Base-by-base conservation (phyloP, 176 grass and related monocot species). In the Themeda triandra region DNA sequence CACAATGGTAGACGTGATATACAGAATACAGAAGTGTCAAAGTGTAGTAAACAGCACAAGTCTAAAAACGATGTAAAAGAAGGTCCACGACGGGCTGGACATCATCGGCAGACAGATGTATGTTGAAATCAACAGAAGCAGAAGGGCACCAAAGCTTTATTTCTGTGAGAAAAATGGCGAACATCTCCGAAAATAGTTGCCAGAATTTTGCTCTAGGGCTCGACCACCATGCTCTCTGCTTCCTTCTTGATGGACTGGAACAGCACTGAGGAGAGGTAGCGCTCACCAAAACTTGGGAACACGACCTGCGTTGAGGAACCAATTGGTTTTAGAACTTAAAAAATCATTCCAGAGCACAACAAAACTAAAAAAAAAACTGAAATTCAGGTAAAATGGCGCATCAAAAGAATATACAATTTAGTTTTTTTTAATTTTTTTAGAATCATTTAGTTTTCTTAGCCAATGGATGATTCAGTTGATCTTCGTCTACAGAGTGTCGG, bases 201-300 rank as follows among this genome's bases (percentile, higher is more conserved):
- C 4, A 1, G 28, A 53, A 76, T 30, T 41, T 32, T 28, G 24
- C 30, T 83, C 24, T 51, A 86, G 65, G 90, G 63, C 58, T 92
- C 90, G 2, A 92, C 83, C 75, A 92, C 83, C 90, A 92, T 92
- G 86, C 49, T 90, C 59, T 92, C 90, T 0, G 90, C 90, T 33
- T 90, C 90, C 80, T 92, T 87, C 83, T 84, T 92, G 80, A 92
- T 92, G 65, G 86, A 86, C 40, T 76, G 68, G 83, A 92, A 92
- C 68, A 92, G 87, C 25, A 92, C 87, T 6, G 90, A 92, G 0
- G 90, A 92, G 40, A 92, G 90, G 58, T 92, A 92, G 49, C 87
- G 87, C 79, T 92, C 90, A 56, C 90, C 90, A 13, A 90, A 92
- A 81, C 90, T 92, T 12, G 90, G 90, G 73, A 92, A 90, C 6